phyloP scores from a whole-genome alignment of 2,329 filamentous ascomycete species.

The Aspergillus viridinutans region DNA sequence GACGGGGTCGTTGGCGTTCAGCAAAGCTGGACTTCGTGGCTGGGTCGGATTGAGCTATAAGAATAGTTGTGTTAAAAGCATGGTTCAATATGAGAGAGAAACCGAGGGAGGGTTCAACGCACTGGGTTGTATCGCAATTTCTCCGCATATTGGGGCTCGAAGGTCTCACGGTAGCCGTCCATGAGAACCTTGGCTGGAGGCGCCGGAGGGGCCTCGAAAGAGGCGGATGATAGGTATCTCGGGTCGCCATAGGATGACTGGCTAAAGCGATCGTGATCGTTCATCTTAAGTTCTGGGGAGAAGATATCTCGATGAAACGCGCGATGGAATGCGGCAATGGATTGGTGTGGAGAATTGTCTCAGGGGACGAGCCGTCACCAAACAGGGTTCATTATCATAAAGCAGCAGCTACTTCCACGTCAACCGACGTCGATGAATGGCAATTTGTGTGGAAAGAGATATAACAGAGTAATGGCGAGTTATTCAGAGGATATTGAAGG shows the following conservation, averaged over 20 bases:
- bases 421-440: neutral
- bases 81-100: neutral
- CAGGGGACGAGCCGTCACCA: conserved; percentile 14
- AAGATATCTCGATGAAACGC: conserved; percentile 3
- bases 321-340: neutral
- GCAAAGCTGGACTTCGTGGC: conserved; percentile 33
- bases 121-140: conserved; percentile 57
- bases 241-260: conserved; percentile 41
- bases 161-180: conserved; percentile 57
- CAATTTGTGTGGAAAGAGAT: neutral
- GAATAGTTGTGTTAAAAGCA: neutral
- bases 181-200: conserved; percentile 47
- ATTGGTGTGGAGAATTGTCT: conserved; percentile 7
- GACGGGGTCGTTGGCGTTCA: conserved; percentile 56
- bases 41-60: conserved; percentile 50
- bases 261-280: conserved; percentile 35
- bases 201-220: conserved; percentile 29
- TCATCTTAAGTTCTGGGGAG: conserved; percentile 25
- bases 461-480: neutral
- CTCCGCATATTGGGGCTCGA: conserved; percentile 53
- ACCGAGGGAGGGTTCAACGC: conserved; percentile 24
- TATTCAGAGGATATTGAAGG: neutral
- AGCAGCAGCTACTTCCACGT: neutral
- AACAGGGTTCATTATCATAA: conserved; percentile 13
- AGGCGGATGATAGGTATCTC: conserved; percentile 33